Evolutionary conservation across 1,284 basidiomycete species (phyloP).

Genomic region (Wolfiporia cocos): DNA sequence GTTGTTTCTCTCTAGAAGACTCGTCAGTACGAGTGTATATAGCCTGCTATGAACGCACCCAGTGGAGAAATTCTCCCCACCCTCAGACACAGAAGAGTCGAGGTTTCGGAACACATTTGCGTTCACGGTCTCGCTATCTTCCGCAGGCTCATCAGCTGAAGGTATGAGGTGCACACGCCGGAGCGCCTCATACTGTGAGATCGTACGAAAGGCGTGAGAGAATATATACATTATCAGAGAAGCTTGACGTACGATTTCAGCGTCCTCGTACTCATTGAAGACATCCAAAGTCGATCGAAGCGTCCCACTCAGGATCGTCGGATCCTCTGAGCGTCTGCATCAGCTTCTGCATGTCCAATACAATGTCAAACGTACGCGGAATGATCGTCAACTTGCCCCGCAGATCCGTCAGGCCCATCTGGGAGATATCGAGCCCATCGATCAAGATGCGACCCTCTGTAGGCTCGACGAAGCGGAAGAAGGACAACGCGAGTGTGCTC

Average conservation of each 20-base stretch:
- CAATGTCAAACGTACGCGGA: conserved; percentile 52
- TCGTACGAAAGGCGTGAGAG: not conserved
- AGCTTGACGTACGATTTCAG: conserved; percentile 63
- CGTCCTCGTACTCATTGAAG: conserved; percentile 84
- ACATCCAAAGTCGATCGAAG: conserved; percentile 88
- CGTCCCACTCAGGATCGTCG: conserved; percentile 84
- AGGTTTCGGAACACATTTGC: conserved; percentile 84
- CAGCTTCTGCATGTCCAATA: conserved; percentile 3
- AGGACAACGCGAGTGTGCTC: conserved; percentile 85
- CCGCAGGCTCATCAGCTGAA: conserved; percentile 44
- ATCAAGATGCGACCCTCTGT: conserved; percentile 78
- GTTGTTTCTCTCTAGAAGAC: conserved; percentile 62
- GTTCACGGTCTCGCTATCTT: conserved; percentile 57
- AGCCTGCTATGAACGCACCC: conserved; percentile 45
- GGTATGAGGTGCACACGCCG: conserved; percentile 85
- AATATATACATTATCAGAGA: not conserved
- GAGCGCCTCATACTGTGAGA: conserved; percentile 72
- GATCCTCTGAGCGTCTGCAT: conserved; percentile 56
- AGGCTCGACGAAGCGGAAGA: conserved; percentile 95
- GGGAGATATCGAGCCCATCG: conserved; percentile 84
- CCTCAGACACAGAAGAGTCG: conserved; percentile 80
- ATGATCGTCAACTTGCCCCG: conserved; percentile 87
- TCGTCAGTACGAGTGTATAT: not conserved
- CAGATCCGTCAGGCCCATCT: conserved; percentile 85
- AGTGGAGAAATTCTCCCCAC: conserved; percentile 91